Conservation (phyloP, 805 yeast genomes). For the Starmerella geochares region DNA sequence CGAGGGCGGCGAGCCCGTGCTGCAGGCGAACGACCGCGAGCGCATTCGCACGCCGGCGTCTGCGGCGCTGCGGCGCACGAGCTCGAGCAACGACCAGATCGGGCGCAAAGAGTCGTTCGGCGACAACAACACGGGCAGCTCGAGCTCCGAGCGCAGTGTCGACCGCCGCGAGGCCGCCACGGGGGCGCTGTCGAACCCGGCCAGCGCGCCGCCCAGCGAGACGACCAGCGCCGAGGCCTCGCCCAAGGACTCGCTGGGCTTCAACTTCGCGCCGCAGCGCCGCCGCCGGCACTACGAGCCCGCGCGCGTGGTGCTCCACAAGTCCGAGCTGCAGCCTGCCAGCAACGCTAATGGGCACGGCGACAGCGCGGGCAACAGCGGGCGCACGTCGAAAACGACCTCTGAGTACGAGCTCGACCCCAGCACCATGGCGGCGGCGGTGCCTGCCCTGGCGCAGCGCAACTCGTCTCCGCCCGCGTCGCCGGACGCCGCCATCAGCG, state of each 20-base stretch:
- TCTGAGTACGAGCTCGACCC: slow-evolving; percentile 3
- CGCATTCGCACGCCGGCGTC: slow-evolving; percentile 32
- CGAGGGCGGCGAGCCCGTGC: slow-evolving; percentile 19
- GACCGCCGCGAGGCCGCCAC: slow-evolving; percentile 5
- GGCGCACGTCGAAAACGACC: background rate
- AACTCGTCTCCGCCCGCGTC: slow-evolving; percentile 15
- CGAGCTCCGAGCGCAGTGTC: slow-evolving; percentile 11
- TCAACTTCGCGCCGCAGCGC: slow-evolving; percentile 9
- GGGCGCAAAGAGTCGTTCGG: slow-evolving; percentile 25
- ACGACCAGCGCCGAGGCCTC: background rate
- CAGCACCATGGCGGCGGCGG: slow-evolving; percentile 3
- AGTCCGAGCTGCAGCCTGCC: slow-evolving; percentile 14
- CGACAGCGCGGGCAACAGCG: slow-evolving; percentile 1
- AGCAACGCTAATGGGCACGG: too few species aligned
- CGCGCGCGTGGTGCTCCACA: slow-evolving; percentile 25
- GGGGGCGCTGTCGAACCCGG: slow-evolving; percentile 3
- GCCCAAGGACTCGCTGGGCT: background rate
- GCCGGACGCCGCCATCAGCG: slow-evolving; percentile 15
- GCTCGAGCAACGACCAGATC: slow-evolving; percentile 26
- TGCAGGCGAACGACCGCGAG: slow-evolving; percentile 27
- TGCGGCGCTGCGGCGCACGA: slow-evolving; percentile 25
- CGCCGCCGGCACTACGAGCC: slow-evolving; percentile 24
- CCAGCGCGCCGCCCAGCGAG: background rate
- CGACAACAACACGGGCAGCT: slow-evolving; percentile 6
- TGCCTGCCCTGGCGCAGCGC: slow-evolving; percentile 1